phyloP scores from a whole-genome alignment of 345 rosid species.

The Theobroma cacao region DNA sequence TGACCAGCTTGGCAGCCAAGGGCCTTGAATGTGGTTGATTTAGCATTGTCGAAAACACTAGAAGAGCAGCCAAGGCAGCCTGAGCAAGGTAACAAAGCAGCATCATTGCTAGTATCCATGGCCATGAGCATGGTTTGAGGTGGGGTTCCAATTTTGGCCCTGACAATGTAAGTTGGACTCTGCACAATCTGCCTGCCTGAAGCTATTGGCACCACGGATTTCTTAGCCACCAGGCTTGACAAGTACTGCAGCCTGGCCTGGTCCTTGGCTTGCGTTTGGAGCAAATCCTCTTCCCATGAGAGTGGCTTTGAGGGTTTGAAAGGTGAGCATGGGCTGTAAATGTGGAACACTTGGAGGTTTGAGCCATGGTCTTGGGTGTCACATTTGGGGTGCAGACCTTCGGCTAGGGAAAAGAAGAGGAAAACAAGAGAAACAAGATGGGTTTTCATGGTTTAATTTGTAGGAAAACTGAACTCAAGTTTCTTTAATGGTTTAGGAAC shows the following conservation, averaged over 20 bases:
- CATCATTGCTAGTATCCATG: constrained; percentile 87
- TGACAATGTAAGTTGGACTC: constrained; percentile 79
- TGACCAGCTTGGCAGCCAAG: constrained; percentile 63
- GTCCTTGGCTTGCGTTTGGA: constrained; percentile 65
- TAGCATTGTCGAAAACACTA: constrained; percentile 40
- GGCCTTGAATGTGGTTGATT: constrained; percentile 56
- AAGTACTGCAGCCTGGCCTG: constrained; percentile 63
- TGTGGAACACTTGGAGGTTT: constrained; percentile 73
- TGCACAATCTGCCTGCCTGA: constrained; percentile 74
- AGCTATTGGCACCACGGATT: constrained; percentile 82
- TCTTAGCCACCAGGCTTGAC: constrained; percentile 65
- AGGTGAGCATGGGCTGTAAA: constrained; percentile 77
- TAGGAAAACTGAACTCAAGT: neutral
- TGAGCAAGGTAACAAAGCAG: constrained; percentile 77
- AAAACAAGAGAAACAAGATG: constrained; percentile 24
- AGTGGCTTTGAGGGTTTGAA: constrained; percentile 48
- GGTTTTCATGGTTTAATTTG: constrained; percentile 31
- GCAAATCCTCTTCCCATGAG: constrained; percentile 80
- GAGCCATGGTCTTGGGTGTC: constrained; percentile 47
- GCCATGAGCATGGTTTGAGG: constrained; percentile 83
- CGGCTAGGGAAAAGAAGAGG: constrained; percentile 31
- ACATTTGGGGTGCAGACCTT: constrained; percentile 43
- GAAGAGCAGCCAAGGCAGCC: constrained; percentile 84
- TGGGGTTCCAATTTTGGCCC: constrained; percentile 79
- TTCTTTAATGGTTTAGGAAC: constrained; percentile 9